These are phyloP conservation scores for Trichoderma pleuroti DNA, from an alignment of 2,329 filamentous ascomycete genomes.

Conservation along the genomic window DNA sequence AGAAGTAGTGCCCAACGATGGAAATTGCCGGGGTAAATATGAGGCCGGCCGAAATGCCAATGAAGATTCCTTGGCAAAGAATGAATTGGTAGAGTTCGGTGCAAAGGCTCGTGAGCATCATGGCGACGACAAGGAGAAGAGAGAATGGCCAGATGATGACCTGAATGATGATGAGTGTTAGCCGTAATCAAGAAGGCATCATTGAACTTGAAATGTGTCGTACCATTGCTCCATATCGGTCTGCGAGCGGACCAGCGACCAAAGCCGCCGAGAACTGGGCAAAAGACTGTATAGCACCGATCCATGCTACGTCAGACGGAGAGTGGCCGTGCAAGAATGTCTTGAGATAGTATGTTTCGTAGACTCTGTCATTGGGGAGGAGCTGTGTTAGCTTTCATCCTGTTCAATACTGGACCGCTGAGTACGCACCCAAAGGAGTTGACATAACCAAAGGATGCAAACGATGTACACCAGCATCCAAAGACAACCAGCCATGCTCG, in stretches of 20 bases:
- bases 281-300: not conserved
- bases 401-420: not conserved
- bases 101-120: conserved; percentile 13
- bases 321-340: not conserved
- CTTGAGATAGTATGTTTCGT: conserved; percentile 5
- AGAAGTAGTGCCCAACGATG: conserved; percentile 1
- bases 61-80: conserved; percentile 8
- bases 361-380: not conserved
- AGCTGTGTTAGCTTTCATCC: not conserved
- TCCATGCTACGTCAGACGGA: conserved; percentile 7
- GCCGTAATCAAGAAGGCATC: not conserved
- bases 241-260: not conserved
- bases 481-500: conserved; percentile 9
- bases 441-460: conserved; percentile 1
- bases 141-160: conserved; percentile 4
- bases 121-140: not conserved
- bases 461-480: conserved; percentile 5
- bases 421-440: conserved; percentile 6
- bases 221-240: conserved; percentile 10
- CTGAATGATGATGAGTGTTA: not conserved
- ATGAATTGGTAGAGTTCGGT: conserved; percentile 6
- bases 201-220: not conserved
- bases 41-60: not conserved
- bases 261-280: conserved; percentile 1
- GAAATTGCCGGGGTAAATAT: conserved; percentile 6